These are phyloP conservation scores for Peronosclerospora sorghi DNA, from an alignment of 352 stramenopile species.

Conservation along the genomic window DNA sequence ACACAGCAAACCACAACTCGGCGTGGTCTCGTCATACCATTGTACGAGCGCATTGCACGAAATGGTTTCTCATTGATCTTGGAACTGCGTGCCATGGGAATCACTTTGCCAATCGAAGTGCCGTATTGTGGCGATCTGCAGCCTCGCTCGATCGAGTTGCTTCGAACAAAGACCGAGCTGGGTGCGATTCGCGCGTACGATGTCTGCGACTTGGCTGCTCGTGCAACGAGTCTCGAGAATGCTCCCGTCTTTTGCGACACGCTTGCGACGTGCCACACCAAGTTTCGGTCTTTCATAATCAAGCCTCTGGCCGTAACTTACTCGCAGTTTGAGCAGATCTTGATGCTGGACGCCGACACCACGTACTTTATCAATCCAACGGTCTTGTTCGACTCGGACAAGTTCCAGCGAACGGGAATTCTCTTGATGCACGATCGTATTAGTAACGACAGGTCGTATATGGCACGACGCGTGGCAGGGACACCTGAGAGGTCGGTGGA, in stretches of 20 bases:
- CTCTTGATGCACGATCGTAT: slow-evolving; percentile 55
- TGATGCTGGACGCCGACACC: slow-evolving; percentile 55
- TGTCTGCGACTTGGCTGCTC: slow-evolving; percentile 20
- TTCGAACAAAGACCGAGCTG: slow-evolving; percentile 15
- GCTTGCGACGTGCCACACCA: slow-evolving; percentile 23
- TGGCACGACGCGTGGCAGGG: slow-evolving; percentile 15
- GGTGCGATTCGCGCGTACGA: slow-evolving; percentile 21
- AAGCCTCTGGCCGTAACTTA: slow-evolving; percentile 39
- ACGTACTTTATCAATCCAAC: slow-evolving; percentile 45
- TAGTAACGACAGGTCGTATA: slow-evolving; percentile 19
- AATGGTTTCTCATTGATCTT: slow-evolving; percentile 41
- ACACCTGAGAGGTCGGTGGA: slow-evolving; percentile 11
- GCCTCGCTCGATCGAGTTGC: slow-evolving; percentile 20
- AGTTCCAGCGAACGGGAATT: slow-evolving; percentile 35
- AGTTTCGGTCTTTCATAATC: slow-evolving; percentile 45
- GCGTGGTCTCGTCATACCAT: slow-evolving; percentile 43
- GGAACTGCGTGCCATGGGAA: slow-evolving; percentile 28
- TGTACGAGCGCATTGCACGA: slow-evolving; percentile 31
- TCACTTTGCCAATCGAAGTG: slow-evolving; percentile 39
- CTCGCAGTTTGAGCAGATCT: slow-evolving; percentile 46
- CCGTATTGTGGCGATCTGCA: slow-evolving; percentile 45
- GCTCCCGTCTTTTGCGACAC: slow-evolving; percentile 32
- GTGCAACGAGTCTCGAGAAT: slow-evolving; percentile 16
- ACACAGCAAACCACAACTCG: slow-evolving; percentile 12
- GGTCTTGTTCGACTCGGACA: slow-evolving; percentile 32